phyloP scores from a whole-genome alignment of 2,329 filamentous ascomycete genomes.

The Exophiala oligosperma region DNA sequence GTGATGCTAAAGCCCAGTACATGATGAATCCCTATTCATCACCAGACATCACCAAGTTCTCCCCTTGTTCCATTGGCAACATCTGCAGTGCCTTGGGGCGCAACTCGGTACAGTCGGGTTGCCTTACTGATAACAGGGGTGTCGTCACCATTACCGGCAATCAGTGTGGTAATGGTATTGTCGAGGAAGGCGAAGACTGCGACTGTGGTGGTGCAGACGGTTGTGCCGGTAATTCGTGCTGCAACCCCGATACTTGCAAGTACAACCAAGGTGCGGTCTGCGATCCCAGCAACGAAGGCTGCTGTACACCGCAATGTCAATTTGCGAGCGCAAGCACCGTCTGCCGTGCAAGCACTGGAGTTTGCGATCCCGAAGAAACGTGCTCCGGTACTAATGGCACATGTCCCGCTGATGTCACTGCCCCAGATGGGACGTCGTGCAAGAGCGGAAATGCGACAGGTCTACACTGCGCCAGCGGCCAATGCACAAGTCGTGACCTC shows the following conservation, averaged over 20 bases:
- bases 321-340: slow-evolving; percentile 61
- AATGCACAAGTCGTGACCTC: slow-evolving; percentile 87
- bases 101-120: slow-evolving; percentile 72
- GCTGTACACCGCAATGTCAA: slow-evolving; percentile 44
- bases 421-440: slow-evolving; percentile 70
- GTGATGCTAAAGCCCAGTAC: slow-evolving; percentile 74
- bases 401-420: slow-evolving; percentile 72
- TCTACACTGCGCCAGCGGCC: slow-evolving; percentile 82
- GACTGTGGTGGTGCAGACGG: slow-evolving; percentile 79
- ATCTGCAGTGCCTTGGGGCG: slow-evolving; percentile 83
- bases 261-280: slow-evolving; percentile 76
- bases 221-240: slow-evolving; percentile 78
- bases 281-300: slow-evolving; percentile 55
- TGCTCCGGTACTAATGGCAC: slow-evolving; percentile 71
- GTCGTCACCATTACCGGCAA: slow-evolving; percentile 78
- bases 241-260: slow-evolving; percentile 81
- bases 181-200: slow-evolving; percentile 90
- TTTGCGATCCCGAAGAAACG: slow-evolving; percentile 81
- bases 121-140: slow-evolving; percentile 81
- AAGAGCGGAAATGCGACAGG: slow-evolving; percentile 51
- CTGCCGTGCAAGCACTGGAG: slow-evolving; percentile 75
- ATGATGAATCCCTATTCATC: slow-evolving; percentile 96
- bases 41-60: slow-evolving; percentile 73
- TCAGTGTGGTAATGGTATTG: slow-evolving; percentile 95
- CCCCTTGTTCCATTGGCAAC: slow-evolving; percentile 85